Evolutionary conservation across 2,329 filamentous ascomycete species (phyloP), one percentile per base, ranked within the genome.

Genomic region (Epichloe glyceriae): DNA sequence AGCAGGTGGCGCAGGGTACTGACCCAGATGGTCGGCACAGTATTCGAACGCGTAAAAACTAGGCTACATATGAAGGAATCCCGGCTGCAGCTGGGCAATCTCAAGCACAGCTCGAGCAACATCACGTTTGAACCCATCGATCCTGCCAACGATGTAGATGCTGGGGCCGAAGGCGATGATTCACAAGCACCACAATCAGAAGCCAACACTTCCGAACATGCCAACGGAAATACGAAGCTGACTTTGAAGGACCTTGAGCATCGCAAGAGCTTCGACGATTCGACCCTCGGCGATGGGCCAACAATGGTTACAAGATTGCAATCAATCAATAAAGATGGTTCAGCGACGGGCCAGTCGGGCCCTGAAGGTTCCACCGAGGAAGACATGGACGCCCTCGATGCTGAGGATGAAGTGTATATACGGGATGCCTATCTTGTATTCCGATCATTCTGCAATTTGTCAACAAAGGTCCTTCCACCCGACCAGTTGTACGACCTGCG

Each of bases 1-100:
- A 98, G 72, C 90, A 95, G 67, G 88, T 97, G 47, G 94, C 94
- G 1, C 94, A 98, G 66, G 93, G 93, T 3, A 96, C 93, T 98
- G 62, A 95, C 91, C 3, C 93, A 98, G 69, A 98, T 98, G 93
- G 88, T 97, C 39, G 90, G 91, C 57, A 97, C 91, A 1, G 93
- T 98, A 3, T 98, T 98, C 61, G 93, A 98, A 67, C 76, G 93
- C 54, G 91, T 98, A 56, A 94, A 93, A 70, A 79, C 80, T 1
- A 79, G 93, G 49, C 71, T 98, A 54, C 84, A 90, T 52, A 82
- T 89, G 73, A 96, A 95, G 67, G 90, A 96, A 63, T 76, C 86
- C 37, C 80, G 88, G 19, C 60, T 85, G 51, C 80, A 77, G 58
- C 64, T 80, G 10, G 64, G 69, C 19, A 76, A 72, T 55, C 66